phyloP scores from a whole-genome alignment of 2,329 filamentous ascomycete species.

The Tolypocladium guangdongense region DNA sequence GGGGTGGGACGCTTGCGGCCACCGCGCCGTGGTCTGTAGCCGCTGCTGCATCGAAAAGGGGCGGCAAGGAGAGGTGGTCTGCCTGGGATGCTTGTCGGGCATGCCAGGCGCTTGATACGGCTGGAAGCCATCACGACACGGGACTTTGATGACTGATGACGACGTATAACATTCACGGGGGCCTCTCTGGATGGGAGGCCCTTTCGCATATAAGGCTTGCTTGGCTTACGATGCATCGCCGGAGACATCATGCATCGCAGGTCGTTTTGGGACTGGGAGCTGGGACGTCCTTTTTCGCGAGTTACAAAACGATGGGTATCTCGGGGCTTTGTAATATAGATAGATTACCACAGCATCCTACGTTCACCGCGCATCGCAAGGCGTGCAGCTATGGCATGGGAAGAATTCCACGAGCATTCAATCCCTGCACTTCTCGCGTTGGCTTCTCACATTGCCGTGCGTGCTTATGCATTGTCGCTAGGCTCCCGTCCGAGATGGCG shows the following conservation, averaged over 20 bases:
- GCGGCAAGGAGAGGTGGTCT: conserved; percentile 53
- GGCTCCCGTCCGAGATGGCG: neutral
- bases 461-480: neutral
- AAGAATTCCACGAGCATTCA: neutral
- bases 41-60: conserved; percentile 58
- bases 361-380: neutral
- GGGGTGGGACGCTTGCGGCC: conserved; percentile 31
- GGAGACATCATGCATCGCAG: neutral
- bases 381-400: neutral
- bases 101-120: conserved; percentile 25
- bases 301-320: neutral
- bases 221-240: neutral
- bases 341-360: neutral
- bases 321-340: neutral
- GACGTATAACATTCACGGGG: neutral
- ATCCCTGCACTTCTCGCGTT: neutral
- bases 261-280: neutral
- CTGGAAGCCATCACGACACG: neutral
- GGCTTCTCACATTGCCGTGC: neutral
- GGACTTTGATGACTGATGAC: conserved; percentile 5
- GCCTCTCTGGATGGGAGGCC: neutral
- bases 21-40: conserved; percentile 50
- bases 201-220: neutral
- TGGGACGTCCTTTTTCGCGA: no score
- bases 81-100: conserved; percentile 47